Base-by-base conservation (phyloP, 2,329 filamentous ascomycete genomes). In the Ramularia endophylla region DNA sequence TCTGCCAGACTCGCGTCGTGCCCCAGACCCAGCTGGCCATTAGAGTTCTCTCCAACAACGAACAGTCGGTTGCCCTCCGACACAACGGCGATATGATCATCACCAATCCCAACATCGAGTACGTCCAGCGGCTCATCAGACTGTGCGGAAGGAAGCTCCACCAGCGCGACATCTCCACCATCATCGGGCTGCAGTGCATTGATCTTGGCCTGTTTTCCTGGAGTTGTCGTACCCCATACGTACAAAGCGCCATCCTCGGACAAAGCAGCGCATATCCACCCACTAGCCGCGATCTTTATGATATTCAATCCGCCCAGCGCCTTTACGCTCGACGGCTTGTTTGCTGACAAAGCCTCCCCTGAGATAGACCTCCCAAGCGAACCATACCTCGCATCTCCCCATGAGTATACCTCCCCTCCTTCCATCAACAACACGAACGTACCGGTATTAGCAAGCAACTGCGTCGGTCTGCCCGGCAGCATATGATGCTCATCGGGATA, bases 211-310 rank as follows among this genome's bases (percentile, higher is more conserved):
- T 57, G 47, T 7, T 35, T 39, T 1, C 55, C 57, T 8, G 58
- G 57, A 17, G 40, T 52, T 6, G 47, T 40, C 17, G 47, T 42
- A 5, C 81, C 80, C 80, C 80, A 85, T 17, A 75, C 56, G 53
- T 84, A 85, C 2, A 82, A 58, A 43, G 78, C 74, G 22, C 72
- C 67, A 2, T 73, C 75, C 8, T 68, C 62, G 0, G 78, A 82
- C 31, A 84, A 51, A 0, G 78, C 79, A 3, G 74, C 77, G 2
- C 74, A 62, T 2, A 73, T 61, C 54, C 80, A 81, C 0, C 80
- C 79, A 2, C 73, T 73, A 6, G 58, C 56, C 7, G 61, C 68
- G 18, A 85, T 63, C 51, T 74, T 77, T 20, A 54, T 63, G 36
- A 84, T 70, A 9, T 69, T 64, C 33, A 83, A 64, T 40, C 73